Conservation (phyloP, 2,329 filamentous ascomycete genomes). For the Pseudodiploospora longispora region DNA sequence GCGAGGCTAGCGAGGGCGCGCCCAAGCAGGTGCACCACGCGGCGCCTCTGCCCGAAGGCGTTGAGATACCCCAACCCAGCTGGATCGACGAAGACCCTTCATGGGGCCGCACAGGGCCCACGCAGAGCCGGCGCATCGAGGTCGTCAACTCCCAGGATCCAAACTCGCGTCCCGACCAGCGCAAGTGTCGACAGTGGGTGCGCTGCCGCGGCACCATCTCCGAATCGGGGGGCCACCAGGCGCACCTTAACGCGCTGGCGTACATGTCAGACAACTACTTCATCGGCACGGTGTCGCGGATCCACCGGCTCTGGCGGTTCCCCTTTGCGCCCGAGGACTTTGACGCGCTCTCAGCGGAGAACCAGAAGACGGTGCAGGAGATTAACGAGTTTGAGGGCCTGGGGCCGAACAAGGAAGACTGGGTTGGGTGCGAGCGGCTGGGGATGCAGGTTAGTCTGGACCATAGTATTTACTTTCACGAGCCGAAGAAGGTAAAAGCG, state of each 20-base stretch:
- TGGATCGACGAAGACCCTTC: constrained; percentile 39
- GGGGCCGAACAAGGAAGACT: constrained; percentile 35
- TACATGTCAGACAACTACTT: constrained; percentile 94
- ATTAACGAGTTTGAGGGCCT: constrained; percentile 36
- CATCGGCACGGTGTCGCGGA: constrained; percentile 76
- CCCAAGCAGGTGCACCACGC: constrained; percentile 55
- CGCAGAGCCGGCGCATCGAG: constrained; percentile 37
- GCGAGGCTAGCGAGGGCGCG: constrained; percentile 47
- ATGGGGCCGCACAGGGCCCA: constrained; percentile 42
- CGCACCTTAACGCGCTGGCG: constrained; percentile 79
- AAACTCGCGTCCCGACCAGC: constrained; percentile 47
- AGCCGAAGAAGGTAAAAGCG: constrained; percentile 47
- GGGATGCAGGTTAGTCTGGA: constrained; percentile 85
- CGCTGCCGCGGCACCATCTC: constrained; percentile 68
- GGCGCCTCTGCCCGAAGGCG: constrained; percentile 44
- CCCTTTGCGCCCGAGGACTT: constrained; percentile 46
- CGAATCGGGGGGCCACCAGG: constrained; percentile 62
- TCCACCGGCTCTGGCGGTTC: constrained; percentile 74
- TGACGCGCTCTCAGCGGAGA: constrained; percentile 37
- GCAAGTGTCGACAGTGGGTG: constrained; percentile 66
- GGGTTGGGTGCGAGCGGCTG: constrained; percentile 46
- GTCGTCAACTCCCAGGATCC: constrained; percentile 27
- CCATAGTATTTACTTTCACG: constrained; percentile 64
- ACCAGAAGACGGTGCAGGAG: constrained; percentile 27
- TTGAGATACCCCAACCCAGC: constrained; percentile 28